A percentile compares a stretch with the other conserved stretches of the same genome.
Evolutionary conservation across 1,139 yeast species (phyloP).

Genomic region (Blastobotrys raffinosifermentans): DNA sequence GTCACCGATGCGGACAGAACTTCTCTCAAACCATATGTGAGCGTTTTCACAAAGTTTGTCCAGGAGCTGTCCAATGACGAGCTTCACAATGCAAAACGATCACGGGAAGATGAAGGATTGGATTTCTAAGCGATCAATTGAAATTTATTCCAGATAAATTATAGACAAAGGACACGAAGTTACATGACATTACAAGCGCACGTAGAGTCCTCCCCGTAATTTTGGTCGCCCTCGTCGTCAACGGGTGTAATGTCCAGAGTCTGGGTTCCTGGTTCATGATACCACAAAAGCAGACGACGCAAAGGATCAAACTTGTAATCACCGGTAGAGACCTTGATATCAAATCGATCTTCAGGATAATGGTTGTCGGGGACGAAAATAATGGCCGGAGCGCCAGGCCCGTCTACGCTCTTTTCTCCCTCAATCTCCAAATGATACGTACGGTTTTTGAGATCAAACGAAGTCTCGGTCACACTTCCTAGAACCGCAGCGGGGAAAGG

Average conservation of each 20-base stretch:
- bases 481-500: slow-evolving; percentile 61
- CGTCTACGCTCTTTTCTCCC: slow-evolving; percentile 19
- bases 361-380: slow-evolving; percentile 68
- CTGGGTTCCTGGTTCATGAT: slow-evolving; percentile 45
- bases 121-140: slow-evolving; percentile 22
- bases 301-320: slow-evolving; percentile 44
- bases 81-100: slow-evolving; percentile 18
- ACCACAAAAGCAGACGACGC: slow-evolving; percentile 64
- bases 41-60: slow-evolving; percentile 64
- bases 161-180: too few relatives aligned
- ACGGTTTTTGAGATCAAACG: slow-evolving; percentile 48
- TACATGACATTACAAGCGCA: slow-evolving; percentile 11
- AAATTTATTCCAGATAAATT: too few relatives aligned
- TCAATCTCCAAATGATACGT: slow-evolving; percentile 45
- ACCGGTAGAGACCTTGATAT: slow-evolving; percentile 49
- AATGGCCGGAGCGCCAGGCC: slow-evolving; percentile 41
- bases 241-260: slow-evolving; percentile 15
- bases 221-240: slow-evolving; percentile 4
- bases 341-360: slow-evolving; percentile 42
- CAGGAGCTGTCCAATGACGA: slow-evolving; percentile 52
- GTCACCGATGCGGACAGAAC: slow-evolving; percentile 49
- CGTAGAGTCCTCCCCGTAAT: slow-evolving; percentile 1
- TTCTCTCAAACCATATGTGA: slow-evolving; percentile 65
- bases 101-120: slow-evolving; percentile 18
- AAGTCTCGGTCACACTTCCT: slow-evolving; percentile 48